Conservation (phyloP, 2,329 filamentous ascomycete species). For the Fusarium protoensiforme region DNA sequence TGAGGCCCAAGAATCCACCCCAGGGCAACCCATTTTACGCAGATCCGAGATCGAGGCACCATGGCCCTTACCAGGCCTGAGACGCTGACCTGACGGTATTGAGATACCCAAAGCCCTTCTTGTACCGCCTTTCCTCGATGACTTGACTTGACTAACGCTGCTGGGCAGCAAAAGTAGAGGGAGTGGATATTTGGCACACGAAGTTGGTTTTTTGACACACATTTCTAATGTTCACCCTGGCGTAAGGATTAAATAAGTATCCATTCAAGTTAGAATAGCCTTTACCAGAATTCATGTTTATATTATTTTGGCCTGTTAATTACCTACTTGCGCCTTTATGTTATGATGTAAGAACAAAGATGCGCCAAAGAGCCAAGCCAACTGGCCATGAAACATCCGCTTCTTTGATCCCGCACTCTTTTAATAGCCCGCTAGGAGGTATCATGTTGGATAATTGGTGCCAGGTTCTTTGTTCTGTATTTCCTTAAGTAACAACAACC, state of each 20-base stretch:
- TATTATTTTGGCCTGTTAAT: neutral
- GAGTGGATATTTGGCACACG: neutral
- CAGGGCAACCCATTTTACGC: neutral
- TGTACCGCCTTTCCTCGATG: neutral
- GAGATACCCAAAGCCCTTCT: neutral
- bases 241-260: no score
- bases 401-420: neutral
- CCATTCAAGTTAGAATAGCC: no score
- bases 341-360: neutral
- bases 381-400: neutral
- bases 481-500: neutral
- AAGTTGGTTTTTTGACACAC: neutral
- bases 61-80: neutral
- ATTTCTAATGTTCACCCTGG: neutral
- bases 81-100: neutral
- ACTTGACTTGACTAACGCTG: neutral
- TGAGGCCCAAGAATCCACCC: neutral
- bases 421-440: neutral
- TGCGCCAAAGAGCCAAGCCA: neutral
- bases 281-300: neutral
- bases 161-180: neutral
- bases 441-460: neutral
- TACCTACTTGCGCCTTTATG: neutral
- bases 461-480: neutral
- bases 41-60: neutral